phyloP scores from a whole-genome alignment of 176 grass and related monocot genomes.

The Tuctoria greenei region DNA sequence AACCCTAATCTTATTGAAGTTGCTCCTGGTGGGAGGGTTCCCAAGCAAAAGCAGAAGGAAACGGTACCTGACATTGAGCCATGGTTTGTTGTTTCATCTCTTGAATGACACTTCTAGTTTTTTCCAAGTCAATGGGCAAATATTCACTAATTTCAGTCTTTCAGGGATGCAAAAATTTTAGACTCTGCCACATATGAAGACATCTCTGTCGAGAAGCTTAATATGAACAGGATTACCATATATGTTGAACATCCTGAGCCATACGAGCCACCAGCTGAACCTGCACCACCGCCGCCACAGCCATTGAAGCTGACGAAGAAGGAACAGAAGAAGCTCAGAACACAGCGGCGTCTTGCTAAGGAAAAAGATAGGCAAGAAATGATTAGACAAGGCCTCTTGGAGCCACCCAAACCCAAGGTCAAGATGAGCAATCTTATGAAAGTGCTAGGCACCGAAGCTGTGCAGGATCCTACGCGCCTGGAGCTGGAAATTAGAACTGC shows the following conservation, averaged over 20 bases:
- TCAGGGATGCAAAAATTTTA: constrained; percentile 83
- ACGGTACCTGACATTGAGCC: constrained; percentile 93
- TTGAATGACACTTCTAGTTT: constrained; percentile 13
- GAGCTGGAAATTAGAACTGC: constrained; percentile 91
- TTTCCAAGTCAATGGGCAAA: not conserved
- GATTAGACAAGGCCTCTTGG: constrained; percentile 96
- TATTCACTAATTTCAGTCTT: constrained; percentile 10
- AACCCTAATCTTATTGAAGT: constrained; percentile 96
- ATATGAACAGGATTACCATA: constrained; percentile 84
- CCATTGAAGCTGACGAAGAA: constrained; percentile 94
- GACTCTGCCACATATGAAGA: constrained; percentile 55
- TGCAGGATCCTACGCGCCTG: constrained; percentile 87
- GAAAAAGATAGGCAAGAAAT: constrained; percentile 99
- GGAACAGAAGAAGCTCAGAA: constrained; percentile 96
- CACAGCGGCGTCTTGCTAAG: constrained; percentile 92
- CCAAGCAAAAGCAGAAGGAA: constrained; percentile 86
- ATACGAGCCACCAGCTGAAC: constrained; percentile 84
- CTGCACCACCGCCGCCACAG: constrained; percentile 79
- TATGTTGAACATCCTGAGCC: constrained; percentile 92
- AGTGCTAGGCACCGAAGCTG: constrained; percentile 89
- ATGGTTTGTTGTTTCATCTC: constrained; percentile 54
- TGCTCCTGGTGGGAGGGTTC: constrained; percentile 51
- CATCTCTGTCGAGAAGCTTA: constrained; percentile 60
- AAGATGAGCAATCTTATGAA: constrained; percentile 99
- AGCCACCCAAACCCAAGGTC: constrained; percentile 94